phyloP scores from a whole-genome alignment of 176 grass and related monocot species.

The Pontederia crassipes region DNA sequence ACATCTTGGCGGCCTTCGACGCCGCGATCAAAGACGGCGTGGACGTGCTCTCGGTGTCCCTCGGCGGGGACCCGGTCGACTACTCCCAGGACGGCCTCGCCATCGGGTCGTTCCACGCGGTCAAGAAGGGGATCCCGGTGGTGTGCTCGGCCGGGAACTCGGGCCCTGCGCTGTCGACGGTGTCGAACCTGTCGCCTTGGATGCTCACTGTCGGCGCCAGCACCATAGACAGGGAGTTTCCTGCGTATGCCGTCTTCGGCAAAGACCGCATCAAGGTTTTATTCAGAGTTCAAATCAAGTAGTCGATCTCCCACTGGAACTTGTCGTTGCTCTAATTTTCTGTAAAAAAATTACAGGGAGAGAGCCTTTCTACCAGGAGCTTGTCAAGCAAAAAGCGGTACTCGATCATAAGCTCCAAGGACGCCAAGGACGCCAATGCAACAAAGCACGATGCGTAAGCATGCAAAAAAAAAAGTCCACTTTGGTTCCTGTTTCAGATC shows the following conservation, averaged over 20 bases:
- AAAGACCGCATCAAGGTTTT: conserved; percentile 25
- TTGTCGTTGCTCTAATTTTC: no score
- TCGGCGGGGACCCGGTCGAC: conserved; percentile 24
- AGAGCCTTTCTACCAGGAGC: no score
- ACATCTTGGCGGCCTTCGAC: conserved; percentile 56
- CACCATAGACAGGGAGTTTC: conserved; percentile 47
- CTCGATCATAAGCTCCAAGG: no score
- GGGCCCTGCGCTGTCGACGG: conserved; percentile 30
- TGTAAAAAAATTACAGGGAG: no score
- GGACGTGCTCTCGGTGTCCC: conserved; percentile 50
- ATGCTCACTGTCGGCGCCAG: conserved; percentile 54
- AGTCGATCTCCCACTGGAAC: no score
- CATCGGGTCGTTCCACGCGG: conserved; percentile 57
- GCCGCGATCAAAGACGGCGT: conserved; percentile 62
- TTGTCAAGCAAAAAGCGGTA: no score
- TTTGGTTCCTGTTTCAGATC: neutral
- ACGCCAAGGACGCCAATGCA: neutral
- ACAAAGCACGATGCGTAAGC: conserved; percentile 23
- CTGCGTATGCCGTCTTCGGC: conserved; percentile 27
- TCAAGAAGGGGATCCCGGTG: conserved; percentile 43
- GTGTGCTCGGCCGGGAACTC: conserved; percentile 60
- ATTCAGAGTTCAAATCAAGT: no score
- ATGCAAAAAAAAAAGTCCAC: no score
- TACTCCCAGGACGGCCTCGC: conserved; percentile 40
- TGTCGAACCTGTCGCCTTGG: conserved; percentile 51